Conservation (phyloP, 2,329 filamentous ascomycete genomes). For the Alternaria brassicae region DNA sequence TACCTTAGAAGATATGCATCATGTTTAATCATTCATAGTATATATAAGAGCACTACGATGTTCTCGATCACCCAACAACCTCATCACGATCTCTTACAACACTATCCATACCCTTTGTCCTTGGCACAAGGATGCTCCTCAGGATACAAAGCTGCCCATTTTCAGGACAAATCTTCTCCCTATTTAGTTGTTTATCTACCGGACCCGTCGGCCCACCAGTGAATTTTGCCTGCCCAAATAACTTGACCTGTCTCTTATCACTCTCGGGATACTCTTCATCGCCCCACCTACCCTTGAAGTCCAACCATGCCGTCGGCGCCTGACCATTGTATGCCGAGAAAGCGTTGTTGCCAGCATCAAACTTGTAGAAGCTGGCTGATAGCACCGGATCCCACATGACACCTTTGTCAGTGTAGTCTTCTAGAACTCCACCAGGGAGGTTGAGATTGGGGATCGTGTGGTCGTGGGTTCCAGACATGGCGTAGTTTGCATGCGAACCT, state of each 20-base stretch:
- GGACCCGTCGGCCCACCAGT: constrained; percentile 67
- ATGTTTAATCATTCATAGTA: background rate
- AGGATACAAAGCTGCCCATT: constrained; percentile 56
- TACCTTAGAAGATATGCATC: too few species aligned
- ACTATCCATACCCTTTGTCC: constrained; percentile 17
- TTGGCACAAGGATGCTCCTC: constrained; percentile 50
- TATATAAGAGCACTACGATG: background rate
- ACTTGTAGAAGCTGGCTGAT: constrained; percentile 64
- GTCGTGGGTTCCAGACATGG: constrained; percentile 65
- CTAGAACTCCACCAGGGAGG: constrained; percentile 59
- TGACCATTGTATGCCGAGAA: constrained; percentile 59
- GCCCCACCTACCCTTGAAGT: constrained; percentile 68
- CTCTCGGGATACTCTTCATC: constrained; percentile 65
- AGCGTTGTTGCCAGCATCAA: constrained; percentile 49
- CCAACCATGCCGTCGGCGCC: constrained; percentile 62
- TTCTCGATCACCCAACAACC: background rate
- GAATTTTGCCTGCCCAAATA: constrained; percentile 59
- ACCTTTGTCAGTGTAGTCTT: constrained; percentile 64
- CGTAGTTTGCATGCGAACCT: constrained; percentile 71
- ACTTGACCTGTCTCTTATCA: constrained; percentile 57
- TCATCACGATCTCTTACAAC: constrained; percentile 17
- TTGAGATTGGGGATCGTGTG: constrained; percentile 69
- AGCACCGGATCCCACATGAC: constrained; percentile 66
- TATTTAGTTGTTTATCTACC: constrained; percentile 63
- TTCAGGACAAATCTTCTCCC: constrained; percentile 64